Percentiles rank a stretch among this genome's conserved stretches.
These are phyloP conservation scores for Aspergillus saccharolyticus DNA, from an alignment of 495 filamentous ascomycete species.

Conservation along the genomic window DNA sequence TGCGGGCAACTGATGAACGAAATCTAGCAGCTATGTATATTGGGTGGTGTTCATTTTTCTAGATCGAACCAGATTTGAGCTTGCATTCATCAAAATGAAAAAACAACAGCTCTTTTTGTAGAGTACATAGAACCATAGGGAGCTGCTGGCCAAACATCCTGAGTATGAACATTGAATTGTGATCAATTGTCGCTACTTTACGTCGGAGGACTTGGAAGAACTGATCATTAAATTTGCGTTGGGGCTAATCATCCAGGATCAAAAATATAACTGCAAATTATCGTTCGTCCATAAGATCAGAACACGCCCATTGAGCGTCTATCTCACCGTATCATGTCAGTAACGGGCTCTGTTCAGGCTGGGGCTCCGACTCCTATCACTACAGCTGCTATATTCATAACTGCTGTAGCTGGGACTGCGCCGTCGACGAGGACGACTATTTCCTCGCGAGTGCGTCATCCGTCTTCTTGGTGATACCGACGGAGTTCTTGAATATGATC, in stretches of 20 bases:
- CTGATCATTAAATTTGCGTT: too few relatives aligned
- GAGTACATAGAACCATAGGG: background rate
- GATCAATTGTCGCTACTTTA: background rate
- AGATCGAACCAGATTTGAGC: constrained; percentile 9
- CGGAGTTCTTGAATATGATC: constrained; percentile 29
- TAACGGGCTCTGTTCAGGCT: constrained; percentile 35
- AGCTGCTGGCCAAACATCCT: too few relatives aligned
- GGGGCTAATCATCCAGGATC: background rate
- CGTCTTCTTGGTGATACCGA: constrained; percentile 33
- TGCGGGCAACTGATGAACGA: constrained; percentile 69
- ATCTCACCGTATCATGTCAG: constrained; percentile 22
- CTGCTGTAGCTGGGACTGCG: constrained; percentile 53
- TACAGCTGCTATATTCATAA: constrained; percentile 46
- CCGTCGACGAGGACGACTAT: constrained; percentile 37
- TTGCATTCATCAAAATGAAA: background rate
- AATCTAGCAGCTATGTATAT: constrained; percentile 93
- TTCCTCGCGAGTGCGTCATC: constrained; percentile 24
- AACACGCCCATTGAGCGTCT: background rate
- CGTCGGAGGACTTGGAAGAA: background rate
- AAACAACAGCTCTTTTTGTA: background rate
- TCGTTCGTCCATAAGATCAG: background rate
- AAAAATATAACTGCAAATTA: background rate
- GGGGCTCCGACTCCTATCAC: constrained; percentile 41
- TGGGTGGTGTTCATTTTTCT: constrained; percentile 95
- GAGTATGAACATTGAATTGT: too few relatives aligned